These are phyloP conservation scores for Phytophthora pisi DNA, from an alignment of 352 stramenopile species.

Conservation along the genomic window DNA sequence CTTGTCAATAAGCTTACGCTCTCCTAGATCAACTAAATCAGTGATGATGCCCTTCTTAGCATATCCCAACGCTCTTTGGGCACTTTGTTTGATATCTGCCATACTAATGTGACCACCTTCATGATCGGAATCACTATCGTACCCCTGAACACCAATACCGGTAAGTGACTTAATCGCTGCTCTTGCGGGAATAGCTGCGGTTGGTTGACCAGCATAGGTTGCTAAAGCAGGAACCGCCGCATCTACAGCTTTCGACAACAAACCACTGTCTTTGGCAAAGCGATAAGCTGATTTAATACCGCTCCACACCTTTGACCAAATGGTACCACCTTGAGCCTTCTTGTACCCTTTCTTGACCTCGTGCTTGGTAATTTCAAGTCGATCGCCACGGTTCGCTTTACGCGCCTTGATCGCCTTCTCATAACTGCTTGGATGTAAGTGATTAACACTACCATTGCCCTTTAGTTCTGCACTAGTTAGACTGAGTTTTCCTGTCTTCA, in stretches of 20 bases:
- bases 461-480: conserved; percentile 5
- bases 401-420: background rate
- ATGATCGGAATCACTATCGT: background rate
- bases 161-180: background rate
- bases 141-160: background rate
- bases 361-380: background rate
- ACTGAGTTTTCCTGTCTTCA: conserved; percentile 9
- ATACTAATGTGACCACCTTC: background rate
- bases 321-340: background rate
- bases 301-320: background rate
- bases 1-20: too few relatives aligned
- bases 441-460: background rate
- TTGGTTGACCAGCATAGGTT: background rate
- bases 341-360: background rate
- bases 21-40: background rate
- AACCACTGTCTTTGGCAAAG: background rate
- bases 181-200: background rate
- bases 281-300: conserved; percentile 4
- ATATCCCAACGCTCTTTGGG: background rate
- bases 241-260: conserved; percentile 1
- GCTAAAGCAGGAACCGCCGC: background rate
- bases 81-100: background rate
- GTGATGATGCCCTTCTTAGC: background rate
- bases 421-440: conserved; percentile 5
- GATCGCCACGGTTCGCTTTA: background rate